Percentiles rank a stretch among this genome's conserved stretches.
phyloP scores from a whole-genome alignment of 2,329 filamentous ascomycete genomes.

The Allantophomopsis cytisporea region DNA sequence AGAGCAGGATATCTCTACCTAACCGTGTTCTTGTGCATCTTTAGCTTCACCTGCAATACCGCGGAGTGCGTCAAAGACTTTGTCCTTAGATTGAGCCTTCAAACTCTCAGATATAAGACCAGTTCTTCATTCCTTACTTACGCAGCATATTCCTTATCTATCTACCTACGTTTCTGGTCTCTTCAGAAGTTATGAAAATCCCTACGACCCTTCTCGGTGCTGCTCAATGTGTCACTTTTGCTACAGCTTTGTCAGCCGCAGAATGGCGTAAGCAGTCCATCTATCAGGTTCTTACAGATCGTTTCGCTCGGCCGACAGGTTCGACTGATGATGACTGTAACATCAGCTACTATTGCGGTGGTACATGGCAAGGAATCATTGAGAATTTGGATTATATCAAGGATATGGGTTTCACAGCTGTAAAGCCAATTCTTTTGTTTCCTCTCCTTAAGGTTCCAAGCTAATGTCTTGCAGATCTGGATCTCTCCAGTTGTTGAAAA shows the following conservation, averaged over 20 bases:
- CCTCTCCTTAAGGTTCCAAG: background rate
- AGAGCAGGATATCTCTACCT: too few relatives aligned
- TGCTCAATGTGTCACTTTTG: too few relatives aligned
- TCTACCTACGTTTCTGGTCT: too few relatives aligned
- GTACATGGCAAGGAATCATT: constrained; percentile 33
- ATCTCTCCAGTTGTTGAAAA: constrained; percentile 25
- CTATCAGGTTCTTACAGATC: constrained; percentile 28
- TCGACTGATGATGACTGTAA: constrained; percentile 1
- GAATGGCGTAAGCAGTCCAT: constrained; percentile 23
- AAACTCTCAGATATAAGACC: too few relatives aligned
- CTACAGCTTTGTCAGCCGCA: constrained; percentile 1
- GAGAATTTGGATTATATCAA: constrained; percentile 35
- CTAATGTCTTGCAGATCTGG: constrained; percentile 10
- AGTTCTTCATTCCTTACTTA: too few relatives aligned
- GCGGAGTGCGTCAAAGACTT: too few relatives aligned
- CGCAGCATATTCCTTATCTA: too few relatives aligned
- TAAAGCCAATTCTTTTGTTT: background rate
- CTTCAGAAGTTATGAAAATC: too few relatives aligned
- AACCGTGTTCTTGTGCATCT: too few relatives aligned
- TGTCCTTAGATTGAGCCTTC: too few relatives aligned
- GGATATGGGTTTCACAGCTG: constrained; percentile 31
- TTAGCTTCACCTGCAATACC: too few relatives aligned
- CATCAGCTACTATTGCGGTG: constrained; percentile 27
- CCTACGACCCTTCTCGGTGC: too few relatives aligned
- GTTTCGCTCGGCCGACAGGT: constrained; percentile 24